Conservation (phyloP, 108 stramenopile genomes). For the Cyclotella atomus region DNA sequence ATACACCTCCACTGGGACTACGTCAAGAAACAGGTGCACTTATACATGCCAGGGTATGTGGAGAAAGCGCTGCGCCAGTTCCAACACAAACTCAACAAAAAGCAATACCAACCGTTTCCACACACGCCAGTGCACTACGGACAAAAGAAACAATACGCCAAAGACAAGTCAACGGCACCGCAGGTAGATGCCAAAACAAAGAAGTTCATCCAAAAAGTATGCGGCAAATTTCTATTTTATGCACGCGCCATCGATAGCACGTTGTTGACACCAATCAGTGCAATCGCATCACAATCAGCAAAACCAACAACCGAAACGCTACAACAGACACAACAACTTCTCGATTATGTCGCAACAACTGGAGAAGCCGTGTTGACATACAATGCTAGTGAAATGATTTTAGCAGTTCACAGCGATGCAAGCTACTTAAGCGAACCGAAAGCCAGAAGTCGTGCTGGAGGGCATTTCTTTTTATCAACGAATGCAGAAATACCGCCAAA, state of each 20-base stretch:
- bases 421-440: background rate
- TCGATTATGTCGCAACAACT: background rate
- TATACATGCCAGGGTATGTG: constrained; percentile 63
- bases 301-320: constrained; percentile 11
- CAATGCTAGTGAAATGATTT: too few relatives aligned
- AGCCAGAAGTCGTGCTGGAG: background rate
- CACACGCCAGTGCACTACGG: constrained; percentile 32
- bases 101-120: constrained; percentile 41
- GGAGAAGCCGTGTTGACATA: background rate
- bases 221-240: constrained; percentile 48
- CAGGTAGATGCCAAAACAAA: constrained; percentile 21
- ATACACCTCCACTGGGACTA: constrained; percentile 58
- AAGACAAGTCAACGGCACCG: constrained; percentile 19
- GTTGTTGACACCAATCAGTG: constrained; percentile 29
- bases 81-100: too few relatives aligned
- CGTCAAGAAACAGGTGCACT: constrained; percentile 16
- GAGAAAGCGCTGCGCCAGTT: too few relatives aligned
- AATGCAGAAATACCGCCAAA: background rate
- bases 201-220: constrained; percentile 51
- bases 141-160: constrained; percentile 29
- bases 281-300: constrained; percentile 36
- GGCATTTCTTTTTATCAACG: background rate
- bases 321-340: background rate
- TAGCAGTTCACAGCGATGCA: background rate
- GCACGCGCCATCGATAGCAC: constrained; percentile 49